Evolutionary conservation across 495 filamentous ascomycete genomes (phyloP), one percentile per base, ranked within the genome.

Genomic region (Astrothelium subdiscretum): DNA sequence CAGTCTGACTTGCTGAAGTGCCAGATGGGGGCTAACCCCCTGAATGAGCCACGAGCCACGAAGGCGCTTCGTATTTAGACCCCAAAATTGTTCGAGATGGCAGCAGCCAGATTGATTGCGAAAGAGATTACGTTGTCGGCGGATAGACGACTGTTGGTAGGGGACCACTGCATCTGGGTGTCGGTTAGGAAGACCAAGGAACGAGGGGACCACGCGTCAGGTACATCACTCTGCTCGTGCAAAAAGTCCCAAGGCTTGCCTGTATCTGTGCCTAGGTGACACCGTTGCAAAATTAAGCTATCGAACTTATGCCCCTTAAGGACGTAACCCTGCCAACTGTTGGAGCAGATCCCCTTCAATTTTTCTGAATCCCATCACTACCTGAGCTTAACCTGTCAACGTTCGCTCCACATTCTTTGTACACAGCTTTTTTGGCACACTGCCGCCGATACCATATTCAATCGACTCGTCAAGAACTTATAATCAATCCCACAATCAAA

Each of bases 401-500:
- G n/a, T n/a, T n/a, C n/a, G n/a, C 43, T 22, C 43, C 20, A n/a
- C 43, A 48, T 48, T 48, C 20, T 10, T 54, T 27, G n/a, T 54
- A 29, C 20, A 8, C 48, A 27, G 20, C 22, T 38, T 35, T 59
- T 32, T 35, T 8, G 10, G n/a, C 59, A 24, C 40, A 38, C 59
- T 61, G 32, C 32, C 29, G 18, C 1, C 31, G 20, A 22, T 61
- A 31, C 6, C 59, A 18, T 13, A 11, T 31, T 26, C 32, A 22
- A 32, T 54, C 24, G 43, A 27, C 31, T 29, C 48, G 22, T 12
- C 24, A 8, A 8, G 12, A 8, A 54, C 6, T 54, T 5, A 10
- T 29, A 54, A 24, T 24, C 11, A 27, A 20, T 20, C 11, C 5
- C 12, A 1, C 3, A 27, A 4, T 8, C 24, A 8, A 10, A 80